A percentile compares a stretch with the other conserved stretches of the same genome.
Conservation (phyloP, 257 asterid genomes). For the Solanum acaule region DNA sequence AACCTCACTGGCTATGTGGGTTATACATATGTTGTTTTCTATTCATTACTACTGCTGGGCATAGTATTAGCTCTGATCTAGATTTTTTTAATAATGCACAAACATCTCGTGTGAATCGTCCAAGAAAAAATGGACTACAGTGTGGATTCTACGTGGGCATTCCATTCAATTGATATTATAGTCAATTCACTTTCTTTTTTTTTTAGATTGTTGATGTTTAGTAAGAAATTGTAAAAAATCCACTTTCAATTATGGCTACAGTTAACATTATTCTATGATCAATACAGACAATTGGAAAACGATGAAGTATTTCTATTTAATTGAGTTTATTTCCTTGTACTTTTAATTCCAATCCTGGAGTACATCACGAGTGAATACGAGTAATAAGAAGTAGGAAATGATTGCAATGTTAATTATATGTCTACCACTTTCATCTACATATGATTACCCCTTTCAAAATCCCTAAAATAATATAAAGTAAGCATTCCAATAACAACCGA, state of each 20-base stretch:
- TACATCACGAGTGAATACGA: neutral
- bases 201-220: neutral
- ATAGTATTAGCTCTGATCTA: too few species aligned
- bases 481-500: neutral
- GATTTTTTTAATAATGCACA: too few species aligned
- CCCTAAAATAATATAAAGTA: neutral
- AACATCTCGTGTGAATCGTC: neutral
- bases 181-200: neutral
- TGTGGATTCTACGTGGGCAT: too few species aligned
- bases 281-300: neutral
- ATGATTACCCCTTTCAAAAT: neutral
- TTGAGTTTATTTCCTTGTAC: neutral
- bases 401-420: neutral
- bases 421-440: neutral
- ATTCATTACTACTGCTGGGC: too few species aligned
- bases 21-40: too few species aligned
- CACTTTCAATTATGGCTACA: neutral
- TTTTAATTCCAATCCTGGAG: neutral
- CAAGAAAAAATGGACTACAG: too few species aligned
- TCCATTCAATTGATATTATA: neutral
- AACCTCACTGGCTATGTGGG: too few species aligned
- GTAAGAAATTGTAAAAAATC: neutral
- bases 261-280: neutral
- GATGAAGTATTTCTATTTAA: neutral
- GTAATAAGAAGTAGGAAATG: neutral